phyloP scores from a whole-genome alignment of 257 asterid genomes.

The Solanum dulcamara region DNA sequence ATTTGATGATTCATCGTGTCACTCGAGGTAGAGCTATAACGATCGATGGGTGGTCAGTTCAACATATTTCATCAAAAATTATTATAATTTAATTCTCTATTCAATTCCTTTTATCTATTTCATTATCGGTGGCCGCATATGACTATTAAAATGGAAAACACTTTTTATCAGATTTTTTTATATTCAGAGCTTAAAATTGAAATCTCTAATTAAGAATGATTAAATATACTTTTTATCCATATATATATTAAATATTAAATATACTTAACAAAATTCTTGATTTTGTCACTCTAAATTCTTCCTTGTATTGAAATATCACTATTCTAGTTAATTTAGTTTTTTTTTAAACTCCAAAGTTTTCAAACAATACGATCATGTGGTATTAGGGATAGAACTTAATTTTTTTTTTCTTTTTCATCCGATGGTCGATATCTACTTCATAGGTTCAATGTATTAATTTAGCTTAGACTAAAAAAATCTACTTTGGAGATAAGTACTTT shows the following conservation, averaged over 20 bases:
- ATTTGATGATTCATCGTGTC: not conserved
- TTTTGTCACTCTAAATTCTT: not conserved
- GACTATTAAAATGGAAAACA: not conserved
- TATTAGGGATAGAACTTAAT: not conserved
- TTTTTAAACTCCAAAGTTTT: not conserved
- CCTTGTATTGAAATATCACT: not conserved
- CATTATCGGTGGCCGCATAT: rapidly evolving
- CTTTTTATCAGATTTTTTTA: not conserved
- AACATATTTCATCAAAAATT: not conserved
- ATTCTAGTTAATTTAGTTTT: not conserved
- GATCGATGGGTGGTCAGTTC: not conserved
- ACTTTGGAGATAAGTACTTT: not conserved
- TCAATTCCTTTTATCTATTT: not conserved
- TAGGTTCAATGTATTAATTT: rapidly evolving
- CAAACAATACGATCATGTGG: not conserved
- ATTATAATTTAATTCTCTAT: not conserved
- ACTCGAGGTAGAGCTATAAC: not conserved
- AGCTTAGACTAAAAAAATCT: not conserved
- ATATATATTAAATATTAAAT: not conserved
- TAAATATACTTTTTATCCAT: not conserved
- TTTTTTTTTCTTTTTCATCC: rapidly evolving
- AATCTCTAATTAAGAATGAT: not conserved
- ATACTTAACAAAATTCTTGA: rapidly evolving
- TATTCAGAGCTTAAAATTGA: rapidly evolving
- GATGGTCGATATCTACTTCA: not conserved